Evolutionary conservation across 345 rosid genomes (phyloP).

Genomic region (Alliaria petiolata): DNA sequence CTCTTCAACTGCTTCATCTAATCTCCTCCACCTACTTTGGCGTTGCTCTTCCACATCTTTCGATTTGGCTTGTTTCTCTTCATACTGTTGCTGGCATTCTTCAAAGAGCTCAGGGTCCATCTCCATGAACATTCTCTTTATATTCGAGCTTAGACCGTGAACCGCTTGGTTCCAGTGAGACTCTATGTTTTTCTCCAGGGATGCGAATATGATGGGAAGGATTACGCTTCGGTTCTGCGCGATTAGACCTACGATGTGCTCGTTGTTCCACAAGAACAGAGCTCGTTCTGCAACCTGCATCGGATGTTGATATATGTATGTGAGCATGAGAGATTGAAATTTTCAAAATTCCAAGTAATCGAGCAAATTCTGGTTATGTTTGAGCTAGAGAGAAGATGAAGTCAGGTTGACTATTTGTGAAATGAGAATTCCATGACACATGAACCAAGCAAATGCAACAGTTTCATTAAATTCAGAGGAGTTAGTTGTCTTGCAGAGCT

Average conservation of each 20-base stretch:
- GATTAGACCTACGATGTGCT: slow-evolving; percentile 69
- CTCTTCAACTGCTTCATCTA: slow-evolving; percentile 57
- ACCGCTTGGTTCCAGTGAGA: slow-evolving; percentile 90
- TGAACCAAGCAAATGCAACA: background rate
- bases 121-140: slow-evolving; percentile 80
- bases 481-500: background rate
- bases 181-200: slow-evolving; percentile 73
- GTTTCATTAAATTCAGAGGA: background rate
- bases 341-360: background rate
- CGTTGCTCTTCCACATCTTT: slow-evolving; percentile 69
- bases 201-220: slow-evolving; percentile 65
- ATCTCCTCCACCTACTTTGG: slow-evolving; percentile 68
- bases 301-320: background rate
- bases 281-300: slow-evolving; percentile 90
- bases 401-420: background rate
- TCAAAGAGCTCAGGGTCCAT: slow-evolving; percentile 80
- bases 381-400: background rate
- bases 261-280: slow-evolving; percentile 88
- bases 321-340: background rate
- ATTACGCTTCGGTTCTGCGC: slow-evolving; percentile 68
- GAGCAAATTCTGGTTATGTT: background rate
- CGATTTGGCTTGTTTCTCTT: slow-evolving; percentile 60
- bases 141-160: slow-evolving; percentile 70
- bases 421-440: background rate
- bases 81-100: slow-evolving; percentile 58